Evolutionary conservation across 164 flowering plant species (phyloP), one percentile per base, ranked within the genome.

Genomic region (Protea cynaroides): DNA sequence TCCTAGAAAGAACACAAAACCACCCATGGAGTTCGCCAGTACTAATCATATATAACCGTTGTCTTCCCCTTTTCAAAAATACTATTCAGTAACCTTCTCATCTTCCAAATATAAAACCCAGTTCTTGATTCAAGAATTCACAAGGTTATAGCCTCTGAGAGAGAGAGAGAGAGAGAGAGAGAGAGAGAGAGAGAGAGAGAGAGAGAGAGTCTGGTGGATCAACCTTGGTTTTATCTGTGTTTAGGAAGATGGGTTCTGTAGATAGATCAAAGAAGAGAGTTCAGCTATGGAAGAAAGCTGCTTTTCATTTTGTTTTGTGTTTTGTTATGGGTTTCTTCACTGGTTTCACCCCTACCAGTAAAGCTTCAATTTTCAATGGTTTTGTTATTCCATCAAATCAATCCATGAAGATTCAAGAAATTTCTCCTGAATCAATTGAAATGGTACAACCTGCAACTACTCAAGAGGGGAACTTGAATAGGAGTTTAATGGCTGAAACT

Each of bases 271-370:
- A 86, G 76, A 91, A 86, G 78, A 83, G 80, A 70, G 73, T 75
- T 57, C 93, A 84, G 53, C 18, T 86, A 67, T 92, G 97, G 92
- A 86, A 88, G 83, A 91, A 84, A 66, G 96, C 97, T 7, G 61
- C 74, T 1, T 59, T 86, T 54, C 97, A 94, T 75, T 94, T 94
- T 71, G 64, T 79, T 25, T 40, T 89, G 15, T 94, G 99, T 69
- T 94, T 94, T 62, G 80, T 83, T 0, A 82, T 88, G 86, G 99
- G 99, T 0, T 87, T 94, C 82, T 86, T 92, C 87, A 83, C 85
- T 0, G 99, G 99, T 44, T 86, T 92, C 61, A 87, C 90, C 58
- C 96, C 96, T 7, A 72, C 81, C 1, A 73, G 78, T 22, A 82
- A 70, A 8, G 7, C 83, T 62, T 75, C 89, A 0, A 56, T 73